Base-by-base conservation (phyloP, 2,329 filamentous ascomycete species). In the Chalaropsis thielavioides region DNA sequence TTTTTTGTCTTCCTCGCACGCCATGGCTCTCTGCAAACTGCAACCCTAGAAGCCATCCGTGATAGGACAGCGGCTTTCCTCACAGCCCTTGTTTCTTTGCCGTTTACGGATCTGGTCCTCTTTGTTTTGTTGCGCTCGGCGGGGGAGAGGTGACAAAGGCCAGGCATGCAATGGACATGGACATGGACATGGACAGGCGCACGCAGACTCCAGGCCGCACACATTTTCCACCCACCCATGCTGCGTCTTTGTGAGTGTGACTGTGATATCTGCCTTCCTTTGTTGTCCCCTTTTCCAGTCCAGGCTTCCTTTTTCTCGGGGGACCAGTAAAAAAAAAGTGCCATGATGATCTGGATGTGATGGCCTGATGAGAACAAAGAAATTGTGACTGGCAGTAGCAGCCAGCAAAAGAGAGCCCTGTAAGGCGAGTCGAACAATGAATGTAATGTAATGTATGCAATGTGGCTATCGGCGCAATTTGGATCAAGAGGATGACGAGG, bases 61-160 rank as follows among this genome's bases (percentile, higher is more conserved):
- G n/a, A 22, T 49, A 19, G n/a, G 44, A 15, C 44, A 15, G 17
- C 15, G 10, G 7, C 22, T 49, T 49, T 49, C 44, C 44, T n/a
- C 44, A 10, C 44, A 38, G 35, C 58, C 22, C 19, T 61, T 61
- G 35, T 41, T 41, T 62, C 24, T 41, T 49, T 31, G 38, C 41
- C 43, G 15, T 62, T 62, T 44, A 22, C 24, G 19, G 40, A 43
- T 69, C 72, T 71, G 70, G 69, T 72, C 22, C 44, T 49, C 44
- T 22, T 49, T 49, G 10, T 22, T 49, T n/a, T 22, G 7, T n/a
- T 46, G n/a, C n/a, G n/a, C n/a, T n/a, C 31, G 31, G 31, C 31
- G 31, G 31, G 6, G 31, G 31, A 31, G 31, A 31, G 6, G 31
- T 31, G 10, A 49, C 22, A 49, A 49, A 49, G 22, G 44, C 44